Base-by-base conservation (phyloP, 1,284 basidiomycete genomes). In the Rhodotorula sp. region DNA sequence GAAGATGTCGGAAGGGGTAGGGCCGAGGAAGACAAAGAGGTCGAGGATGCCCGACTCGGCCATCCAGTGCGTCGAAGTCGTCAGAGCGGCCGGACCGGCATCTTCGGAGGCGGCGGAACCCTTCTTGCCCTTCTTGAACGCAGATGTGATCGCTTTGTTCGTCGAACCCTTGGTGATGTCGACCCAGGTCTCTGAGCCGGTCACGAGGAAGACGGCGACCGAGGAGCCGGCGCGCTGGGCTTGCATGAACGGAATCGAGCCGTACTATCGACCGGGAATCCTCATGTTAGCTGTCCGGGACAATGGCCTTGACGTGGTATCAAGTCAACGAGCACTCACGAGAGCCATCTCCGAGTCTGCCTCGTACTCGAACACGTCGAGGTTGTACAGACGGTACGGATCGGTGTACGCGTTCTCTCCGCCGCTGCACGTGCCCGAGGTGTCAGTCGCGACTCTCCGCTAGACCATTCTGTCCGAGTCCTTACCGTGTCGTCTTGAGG, bases 311-410 rank as follows among this genome's bases (percentile, higher is more conserved):
- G 3, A 7, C 21, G 21, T 38, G 47, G 6, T 18, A 19, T 8
- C 8, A 19, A 34, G 34, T 3, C 34, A 48, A 31, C 5, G 7
- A 8, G 1, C 19, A 57, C 74, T 28, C 18, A 77, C 77, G 23
- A 98, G 87, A 0, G 93, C 90, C 84, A 97, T 93, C 28, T 93
- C 86, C 1, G 92, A 94, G 70, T 93, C 91, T 65, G 92, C 87
- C 38, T 93, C 87, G 81, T 99, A 98, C 82, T 99, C 95, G 80
- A 99, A 99, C 49, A 98, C 95, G 80, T 99, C 97, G 64, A 91
- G 86, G 80, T 99, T 99, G 84, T 90, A 97, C 21, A 99, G 87
- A 43, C 97, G 88, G 83, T 97, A 99, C 0, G 97, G 97, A 56
- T 99, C 95, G 19, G 85, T 85, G 83, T 90, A 97, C 73, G 86